Evolutionary conservation across 2,329 filamentous ascomycete species (phyloP).

Genomic region (Trematosphaeria pertusa): DNA sequence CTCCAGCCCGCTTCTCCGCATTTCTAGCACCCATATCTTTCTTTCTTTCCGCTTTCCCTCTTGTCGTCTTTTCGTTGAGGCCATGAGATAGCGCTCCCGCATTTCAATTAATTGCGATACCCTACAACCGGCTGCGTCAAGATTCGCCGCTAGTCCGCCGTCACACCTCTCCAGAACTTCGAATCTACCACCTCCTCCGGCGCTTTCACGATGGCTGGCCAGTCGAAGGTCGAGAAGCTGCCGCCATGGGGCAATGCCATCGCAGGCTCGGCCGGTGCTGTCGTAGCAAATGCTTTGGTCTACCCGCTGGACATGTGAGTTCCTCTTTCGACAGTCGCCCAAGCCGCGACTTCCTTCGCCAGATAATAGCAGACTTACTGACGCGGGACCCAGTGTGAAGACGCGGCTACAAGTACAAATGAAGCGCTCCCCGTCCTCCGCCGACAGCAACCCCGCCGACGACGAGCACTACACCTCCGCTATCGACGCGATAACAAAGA

Average conservation of each 20-base stretch:
- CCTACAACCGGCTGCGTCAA: slow-evolving; percentile 25
- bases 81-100: slow-evolving; percentile 32
- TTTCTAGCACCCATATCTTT: slow-evolving; percentile 12
- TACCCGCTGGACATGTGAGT: slow-evolving; percentile 96
- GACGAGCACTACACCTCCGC: slow-evolving; percentile 84
- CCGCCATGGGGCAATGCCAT: slow-evolving; percentile 94
- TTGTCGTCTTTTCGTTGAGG: slow-evolving; percentile 5
- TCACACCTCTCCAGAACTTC: slow-evolving; percentile 6
- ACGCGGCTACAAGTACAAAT: slow-evolving; percentile 95
- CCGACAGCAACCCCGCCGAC: slow-evolving; percentile 51
- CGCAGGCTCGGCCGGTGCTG: slow-evolving; percentile 89
- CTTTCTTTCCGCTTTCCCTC: slow-evolving; percentile 4
- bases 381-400: slow-evolving; percentile 74
- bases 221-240: slow-evolving; percentile 71
- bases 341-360: not conserved
- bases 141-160: slow-evolving; percentile 15
- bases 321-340: slow-evolving; percentile 1
- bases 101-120: slow-evolving; percentile 15
- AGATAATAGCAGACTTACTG: slow-evolving; percentile 5
- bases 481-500: slow-evolving; percentile 86
- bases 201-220: slow-evolving; percentile 55
- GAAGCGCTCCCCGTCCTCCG: slow-evolving; percentile 61
- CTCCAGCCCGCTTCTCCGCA: slow-evolving; percentile 18
- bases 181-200: slow-evolving; percentile 2
- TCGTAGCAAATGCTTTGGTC: slow-evolving; percentile 92